phyloP scores from a whole-genome alignment of 306 rosid species.

The Biancaea sappan region DNA sequence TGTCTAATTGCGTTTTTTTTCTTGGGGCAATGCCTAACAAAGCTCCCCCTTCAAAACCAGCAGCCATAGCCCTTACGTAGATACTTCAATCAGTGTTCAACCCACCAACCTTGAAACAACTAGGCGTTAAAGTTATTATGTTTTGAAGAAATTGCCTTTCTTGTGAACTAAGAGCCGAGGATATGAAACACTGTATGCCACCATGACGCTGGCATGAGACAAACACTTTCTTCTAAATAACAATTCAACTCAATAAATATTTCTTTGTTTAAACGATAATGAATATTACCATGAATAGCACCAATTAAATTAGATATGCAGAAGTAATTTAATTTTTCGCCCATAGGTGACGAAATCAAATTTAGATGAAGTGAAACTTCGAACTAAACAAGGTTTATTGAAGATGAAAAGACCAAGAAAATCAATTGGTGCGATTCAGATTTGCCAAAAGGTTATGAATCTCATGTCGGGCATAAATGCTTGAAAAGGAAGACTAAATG shows the following conservation, averaged over 20 bases:
- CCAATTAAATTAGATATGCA: background rate
- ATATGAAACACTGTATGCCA: background rate
- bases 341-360: background rate
- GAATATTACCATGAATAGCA: background rate
- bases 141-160: background rate
- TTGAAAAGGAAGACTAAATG: slow-evolving; percentile 4
- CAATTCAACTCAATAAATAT: background rate
- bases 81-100: background rate
- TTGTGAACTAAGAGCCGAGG: background rate
- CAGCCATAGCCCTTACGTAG: too few species aligned
- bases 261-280: background rate
- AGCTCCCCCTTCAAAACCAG: background rate
- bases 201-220: background rate
- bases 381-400: too few species aligned
- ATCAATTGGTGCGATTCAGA: background rate
- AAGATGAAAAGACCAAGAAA: slow-evolving; percentile 16
- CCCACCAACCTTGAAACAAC: background rate
- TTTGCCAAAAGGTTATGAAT: background rate
- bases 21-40: background rate
- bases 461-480: background rate
- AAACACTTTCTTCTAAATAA: background rate
- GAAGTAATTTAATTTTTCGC: background rate
- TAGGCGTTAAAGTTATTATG: too few species aligned
- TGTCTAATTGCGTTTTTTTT: background rate
- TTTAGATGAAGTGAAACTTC: background rate